Evolutionary conservation across 2,329 filamentous ascomycete genomes (phyloP), one percentile per base, ranked within the genome.

Genomic region (Fusarium proliferatum): DNA sequence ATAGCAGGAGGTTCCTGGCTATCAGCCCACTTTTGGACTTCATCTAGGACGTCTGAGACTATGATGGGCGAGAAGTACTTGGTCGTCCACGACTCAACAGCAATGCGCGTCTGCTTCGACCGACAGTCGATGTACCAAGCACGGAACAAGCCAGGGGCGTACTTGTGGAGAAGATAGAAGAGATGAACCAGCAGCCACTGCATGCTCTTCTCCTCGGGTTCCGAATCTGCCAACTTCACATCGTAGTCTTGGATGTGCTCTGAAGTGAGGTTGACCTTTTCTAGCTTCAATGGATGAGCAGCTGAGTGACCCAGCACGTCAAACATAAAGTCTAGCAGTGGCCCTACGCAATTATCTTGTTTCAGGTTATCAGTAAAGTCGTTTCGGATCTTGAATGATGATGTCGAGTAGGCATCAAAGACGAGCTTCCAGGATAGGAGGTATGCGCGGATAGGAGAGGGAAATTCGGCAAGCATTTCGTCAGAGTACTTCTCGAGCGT

Each of bases 371-470:
- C 89, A 0, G 90, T 89, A 78, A 98, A 98, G 77, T 95, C 91
- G 66, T 89, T 90, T 75, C 94, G 93, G 21, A 98, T 90, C 76
- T 94, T 94, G 81, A 93, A 92, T 0, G 95, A 94, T 17, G 95
- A 91, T 26, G 91, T 90, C 23, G 87, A 85, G 79, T 96, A 97
- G 49, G 96, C 92, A 76, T 97, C 94, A 79, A 97, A 98, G 1
- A 98, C 88, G 3, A 98, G 86, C 72, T 94, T 90, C 96, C 96
- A 99, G 16, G 94, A 93, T 34, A 97, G 86, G 6, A 99, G 86
- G 78, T 98, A 99, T 15, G 92, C 90, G 59, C 94, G 90, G 53
- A 97, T 86, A 0, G 88, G 79, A 2, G 90, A 84, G 16, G 94
- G 94, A 76, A 95, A 93, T 21, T 89, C 86, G 9, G 91, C 87